A percentile compares a stretch with the other conserved stretches of the same genome.
Evolutionary conservation across 306 rosid species (phyloP).

Genomic region (Arachis hypogaea): DNA sequence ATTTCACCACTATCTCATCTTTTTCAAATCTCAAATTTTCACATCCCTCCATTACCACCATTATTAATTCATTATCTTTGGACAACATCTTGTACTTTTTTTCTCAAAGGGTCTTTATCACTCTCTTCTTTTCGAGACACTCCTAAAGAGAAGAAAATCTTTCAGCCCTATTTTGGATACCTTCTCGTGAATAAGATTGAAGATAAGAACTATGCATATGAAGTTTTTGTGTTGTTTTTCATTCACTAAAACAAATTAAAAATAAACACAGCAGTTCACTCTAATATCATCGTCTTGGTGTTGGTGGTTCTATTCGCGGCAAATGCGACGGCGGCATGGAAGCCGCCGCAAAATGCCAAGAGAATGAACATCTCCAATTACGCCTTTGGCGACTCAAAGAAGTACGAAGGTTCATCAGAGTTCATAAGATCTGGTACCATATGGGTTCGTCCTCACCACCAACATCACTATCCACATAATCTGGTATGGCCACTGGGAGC

Average conservation of each 20-base stretch:
- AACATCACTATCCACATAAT: constrained; percentile 83
- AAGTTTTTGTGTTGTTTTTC: no score
- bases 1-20: no score
- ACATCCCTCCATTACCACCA: no score
- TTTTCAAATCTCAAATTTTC: no score
- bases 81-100: no score
- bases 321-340: constrained; percentile 49
- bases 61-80: no score
- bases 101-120: no score
- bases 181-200: no score
- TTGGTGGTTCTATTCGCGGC: constrained; percentile 34
- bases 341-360: constrained; percentile 55
- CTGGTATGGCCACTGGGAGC: constrained; percentile 91
- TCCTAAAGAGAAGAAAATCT: no score
- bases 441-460: constrained; percentile 97
- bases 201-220: no score
- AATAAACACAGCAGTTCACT: constrained; percentile 32
- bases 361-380: constrained; percentile 47
- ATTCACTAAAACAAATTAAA: background rate
- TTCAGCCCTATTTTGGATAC: no score
- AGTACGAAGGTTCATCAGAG: constrained; percentile 92
- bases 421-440: constrained; percentile 85
- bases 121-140: no score
- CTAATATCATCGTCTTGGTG: constrained; percentile 8
- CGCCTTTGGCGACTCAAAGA: constrained; percentile 61